Evolutionary conservation across 176 grass and related monocot genomes (phyloP).

Genomic region (Bothriochloa decipiens): DNA sequence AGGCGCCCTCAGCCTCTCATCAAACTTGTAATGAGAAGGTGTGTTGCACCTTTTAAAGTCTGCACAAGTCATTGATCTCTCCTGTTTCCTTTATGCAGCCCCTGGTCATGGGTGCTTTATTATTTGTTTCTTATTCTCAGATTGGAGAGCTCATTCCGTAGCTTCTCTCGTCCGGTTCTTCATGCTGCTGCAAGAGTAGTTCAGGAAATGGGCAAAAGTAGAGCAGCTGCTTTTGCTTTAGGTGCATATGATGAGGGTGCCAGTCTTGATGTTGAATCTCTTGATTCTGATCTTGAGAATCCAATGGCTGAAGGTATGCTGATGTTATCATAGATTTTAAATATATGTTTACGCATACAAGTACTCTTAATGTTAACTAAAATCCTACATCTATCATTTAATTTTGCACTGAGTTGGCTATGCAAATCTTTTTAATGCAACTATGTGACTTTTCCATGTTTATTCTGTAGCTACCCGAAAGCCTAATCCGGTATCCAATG

Average conservation of each 20-base stretch:
- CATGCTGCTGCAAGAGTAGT: slow-evolving; percentile 97
- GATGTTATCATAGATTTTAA: slow-evolving; percentile 23
- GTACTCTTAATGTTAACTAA: slow-evolving; percentile 1
- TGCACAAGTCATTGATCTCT: slow-evolving; percentile 24
- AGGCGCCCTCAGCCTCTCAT: slow-evolving; percentile 93
- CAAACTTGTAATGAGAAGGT: slow-evolving; percentile 97
- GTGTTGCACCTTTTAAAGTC: slow-evolving; percentile 34
- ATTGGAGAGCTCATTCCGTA: slow-evolving; percentile 96
- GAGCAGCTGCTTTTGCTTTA: slow-evolving; percentile 89
- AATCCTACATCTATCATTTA: neutral
- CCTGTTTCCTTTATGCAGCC: slow-evolving; percentile 3
- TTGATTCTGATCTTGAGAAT: slow-evolving; percentile 83
- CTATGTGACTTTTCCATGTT: slow-evolving; percentile 21
- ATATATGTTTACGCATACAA: slow-evolving; percentile 1
- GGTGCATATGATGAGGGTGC: slow-evolving; percentile 87
- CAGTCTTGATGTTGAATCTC: slow-evolving; percentile 69
- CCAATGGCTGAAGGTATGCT: slow-evolving; percentile 81
- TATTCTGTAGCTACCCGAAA: slow-evolving; percentile 68
- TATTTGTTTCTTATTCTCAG: slow-evolving; percentile 51
- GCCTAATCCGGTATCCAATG: slow-evolving; percentile 75
- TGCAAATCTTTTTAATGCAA: slow-evolving; percentile 18
- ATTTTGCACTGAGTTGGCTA: slow-evolving; percentile 1
- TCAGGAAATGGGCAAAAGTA: slow-evolving; percentile 99
- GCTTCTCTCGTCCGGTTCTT: slow-evolving; percentile 94
- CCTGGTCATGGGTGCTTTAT: slow-evolving; percentile 33